Percentiles rank a stretch among this genome's conserved stretches.
Conservation (phyloP, 2,329 filamentous ascomycete genomes). For the Colletotrichum sp. region DNA sequence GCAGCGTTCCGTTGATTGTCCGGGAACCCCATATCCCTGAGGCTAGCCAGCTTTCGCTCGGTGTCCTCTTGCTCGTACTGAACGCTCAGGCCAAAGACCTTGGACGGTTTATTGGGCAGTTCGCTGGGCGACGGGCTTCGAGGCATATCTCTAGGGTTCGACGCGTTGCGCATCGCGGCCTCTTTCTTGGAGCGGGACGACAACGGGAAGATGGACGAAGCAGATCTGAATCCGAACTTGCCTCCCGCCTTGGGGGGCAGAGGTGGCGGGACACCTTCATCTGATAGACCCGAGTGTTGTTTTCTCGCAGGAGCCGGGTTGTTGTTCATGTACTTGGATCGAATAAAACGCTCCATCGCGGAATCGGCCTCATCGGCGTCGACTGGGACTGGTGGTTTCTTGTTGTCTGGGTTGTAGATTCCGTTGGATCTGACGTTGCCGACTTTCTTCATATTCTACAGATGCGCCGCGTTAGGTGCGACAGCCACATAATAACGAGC, state of each 20-base stretch:
- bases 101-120: constrained; percentile 68
- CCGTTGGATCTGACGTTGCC: constrained; percentile 89
- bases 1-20: constrained; percentile 83
- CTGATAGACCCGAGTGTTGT: constrained; percentile 54
- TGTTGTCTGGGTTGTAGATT: constrained; percentile 85
- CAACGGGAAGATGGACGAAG: constrained; percentile 71
- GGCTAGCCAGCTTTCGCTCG: constrained; percentile 76
- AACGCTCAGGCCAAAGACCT: constrained; percentile 73
- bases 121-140: constrained; percentile 40
- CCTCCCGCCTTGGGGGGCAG: constrained; percentile 69
- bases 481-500: neutral
- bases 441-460: constrained; percentile 89
- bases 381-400: constrained; percentile 82
- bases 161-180: constrained; percentile 31
- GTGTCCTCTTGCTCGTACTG: constrained; percentile 62
- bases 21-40: constrained; percentile 91
- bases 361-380: constrained; percentile 93
- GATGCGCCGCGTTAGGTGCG: neutral
- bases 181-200: constrained; percentile 67
- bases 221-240: constrained; percentile 62
- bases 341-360: constrained; percentile 93
- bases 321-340: constrained; percentile 86
- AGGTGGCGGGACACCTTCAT: constrained; percentile 65
- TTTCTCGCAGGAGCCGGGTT: constrained; percentile 36
- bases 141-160: constrained; percentile 27